These are phyloP conservation scores for Claviceps paspali DNA, from an alignment of 2,329 filamentous ascomycete genomes.

Conservation along the genomic window DNA sequence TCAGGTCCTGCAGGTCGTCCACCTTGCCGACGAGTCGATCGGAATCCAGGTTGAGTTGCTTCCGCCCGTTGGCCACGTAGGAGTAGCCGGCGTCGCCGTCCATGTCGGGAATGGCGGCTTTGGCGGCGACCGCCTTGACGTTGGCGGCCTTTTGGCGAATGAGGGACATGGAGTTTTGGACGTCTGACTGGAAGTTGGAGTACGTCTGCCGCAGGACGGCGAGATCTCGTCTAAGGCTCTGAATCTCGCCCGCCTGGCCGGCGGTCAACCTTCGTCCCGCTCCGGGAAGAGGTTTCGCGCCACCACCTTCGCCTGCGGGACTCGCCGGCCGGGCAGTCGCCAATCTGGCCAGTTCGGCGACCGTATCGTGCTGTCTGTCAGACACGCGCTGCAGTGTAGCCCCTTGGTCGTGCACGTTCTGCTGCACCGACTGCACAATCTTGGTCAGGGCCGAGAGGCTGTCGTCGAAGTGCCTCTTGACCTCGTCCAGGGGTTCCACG, in stretches of 20 bases:
- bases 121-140: slow-evolving; percentile 62
- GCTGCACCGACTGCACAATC: slow-evolving; percentile 74
- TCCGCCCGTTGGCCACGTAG: slow-evolving; percentile 78
- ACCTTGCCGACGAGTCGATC: slow-evolving; percentile 84
- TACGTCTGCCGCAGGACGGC: slow-evolving; percentile 89
- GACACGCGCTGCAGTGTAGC: slow-evolving; percentile 72
- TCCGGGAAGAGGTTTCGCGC: slow-evolving; percentile 16
- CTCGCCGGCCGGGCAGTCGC: slow-evolving; percentile 30
- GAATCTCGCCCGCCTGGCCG: slow-evolving; percentile 61
- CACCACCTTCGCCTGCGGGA: slow-evolving; percentile 26
- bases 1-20: slow-evolving; percentile 90
- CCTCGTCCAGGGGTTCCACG: slow-evolving; percentile 82
- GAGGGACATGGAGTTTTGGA: slow-evolving; percentile 72
- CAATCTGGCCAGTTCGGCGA: slow-evolving; percentile 64
- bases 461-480: slow-evolving; percentile 92
- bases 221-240: slow-evolving; percentile 71
- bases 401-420: slow-evolving; percentile 70
- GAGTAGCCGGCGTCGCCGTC: slow-evolving; percentile 67
- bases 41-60: slow-evolving; percentile 71
- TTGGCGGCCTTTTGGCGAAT: slow-evolving; percentile 68
- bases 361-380: slow-evolving; percentile 76
- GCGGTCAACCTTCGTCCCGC: slow-evolving; percentile 32
- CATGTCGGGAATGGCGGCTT: slow-evolving; percentile 53
- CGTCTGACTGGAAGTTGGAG: slow-evolving; percentile 75
- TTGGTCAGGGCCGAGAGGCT: slow-evolving; percentile 66